Conservation (phyloP, 2,329 filamentous ascomycete species). For the Diaporthe australafricana region DNA sequence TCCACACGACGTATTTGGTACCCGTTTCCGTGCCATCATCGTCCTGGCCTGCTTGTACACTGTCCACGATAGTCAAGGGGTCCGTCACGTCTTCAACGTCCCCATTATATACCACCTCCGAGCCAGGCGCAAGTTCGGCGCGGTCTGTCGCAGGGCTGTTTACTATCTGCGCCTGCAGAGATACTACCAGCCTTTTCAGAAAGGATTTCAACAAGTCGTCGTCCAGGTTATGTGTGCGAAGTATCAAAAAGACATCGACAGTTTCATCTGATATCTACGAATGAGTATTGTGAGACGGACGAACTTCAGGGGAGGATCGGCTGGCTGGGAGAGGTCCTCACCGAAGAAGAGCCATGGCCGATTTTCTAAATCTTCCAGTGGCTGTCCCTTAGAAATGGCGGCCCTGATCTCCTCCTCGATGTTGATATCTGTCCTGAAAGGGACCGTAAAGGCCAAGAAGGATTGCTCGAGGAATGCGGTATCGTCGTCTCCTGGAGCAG, state of each 20-base stretch:
- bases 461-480: constrained; percentile 67
- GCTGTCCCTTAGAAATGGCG: constrained; percentile 26
- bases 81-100: constrained; percentile 61
- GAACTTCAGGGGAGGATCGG: constrained; percentile 43
- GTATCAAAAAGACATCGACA: constrained; percentile 74
- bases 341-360: constrained; percentile 74
- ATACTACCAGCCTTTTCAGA: constrained; percentile 72
- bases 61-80: constrained; percentile 62
- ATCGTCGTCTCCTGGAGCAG: constrained; percentile 43
- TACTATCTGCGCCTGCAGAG: constrained; percentile 73
- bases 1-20: constrained; percentile 68
- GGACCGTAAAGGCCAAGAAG: constrained; percentile 71
- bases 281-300: constrained; percentile 58
- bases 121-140: constrained; percentile 56
- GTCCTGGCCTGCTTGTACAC: constrained; percentile 45
- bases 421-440: constrained; percentile 64
- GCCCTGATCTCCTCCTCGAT: constrained; percentile 62
- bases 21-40: constrained; percentile 40
- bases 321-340: constrained; percentile 53
- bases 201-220: constrained; percentile 68
- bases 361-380: constrained; percentile 33
- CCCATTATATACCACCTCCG: constrained; percentile 71
- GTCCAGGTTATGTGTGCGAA: constrained; percentile 72
- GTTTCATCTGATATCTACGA: constrained; percentile 75
- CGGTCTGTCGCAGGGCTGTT: constrained; percentile 65